phyloP scores from a whole-genome alignment of 306 rosid genomes.

The Urtica urens region DNA sequence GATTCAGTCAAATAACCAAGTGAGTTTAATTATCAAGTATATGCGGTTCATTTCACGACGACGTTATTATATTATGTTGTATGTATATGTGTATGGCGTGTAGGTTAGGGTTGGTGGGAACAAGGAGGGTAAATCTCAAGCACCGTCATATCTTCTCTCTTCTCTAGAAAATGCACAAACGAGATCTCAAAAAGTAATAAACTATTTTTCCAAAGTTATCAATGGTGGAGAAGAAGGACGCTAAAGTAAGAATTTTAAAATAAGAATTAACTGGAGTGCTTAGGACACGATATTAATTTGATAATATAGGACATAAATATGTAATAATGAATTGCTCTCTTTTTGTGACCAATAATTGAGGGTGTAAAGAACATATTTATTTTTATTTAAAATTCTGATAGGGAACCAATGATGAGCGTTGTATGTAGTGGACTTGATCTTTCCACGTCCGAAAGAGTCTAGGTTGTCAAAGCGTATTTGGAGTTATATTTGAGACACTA shows the following conservation, averaged over 20 bases:
- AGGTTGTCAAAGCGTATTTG: conserved; percentile 49
- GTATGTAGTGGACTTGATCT: conserved; percentile 44
- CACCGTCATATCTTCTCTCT: conserved; percentile 10
- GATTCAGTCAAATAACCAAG: no score
- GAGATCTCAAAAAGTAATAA: conserved; percentile 7
- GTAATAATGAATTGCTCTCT: not conserved
- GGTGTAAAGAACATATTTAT: conserved; percentile 13
- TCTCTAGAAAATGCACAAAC: not conserved
- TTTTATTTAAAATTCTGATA: conserved; percentile 19
- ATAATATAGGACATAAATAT: no score
- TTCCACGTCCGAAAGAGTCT: conserved; percentile 64
- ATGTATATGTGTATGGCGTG: not conserved
- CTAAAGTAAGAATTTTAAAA: not conserved
- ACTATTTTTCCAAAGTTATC: conserved; percentile 7
- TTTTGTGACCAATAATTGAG: conserved; percentile 32
- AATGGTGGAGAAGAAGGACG: not conserved
- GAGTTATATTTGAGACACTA: conserved; percentile 45
- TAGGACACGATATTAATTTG: no score
- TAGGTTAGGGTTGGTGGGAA: conserved; percentile 24
- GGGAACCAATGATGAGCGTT: conserved; percentile 30
- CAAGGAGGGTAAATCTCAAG: conserved; percentile 24
- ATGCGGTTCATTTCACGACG: no score
- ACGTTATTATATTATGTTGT: no score
- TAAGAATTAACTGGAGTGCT: not conserved
- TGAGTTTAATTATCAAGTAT: no score